Evolutionary conservation across 768 basidiomycete genomes (phyloP).

Genomic region (Leccinum longicurvipes): DNA sequence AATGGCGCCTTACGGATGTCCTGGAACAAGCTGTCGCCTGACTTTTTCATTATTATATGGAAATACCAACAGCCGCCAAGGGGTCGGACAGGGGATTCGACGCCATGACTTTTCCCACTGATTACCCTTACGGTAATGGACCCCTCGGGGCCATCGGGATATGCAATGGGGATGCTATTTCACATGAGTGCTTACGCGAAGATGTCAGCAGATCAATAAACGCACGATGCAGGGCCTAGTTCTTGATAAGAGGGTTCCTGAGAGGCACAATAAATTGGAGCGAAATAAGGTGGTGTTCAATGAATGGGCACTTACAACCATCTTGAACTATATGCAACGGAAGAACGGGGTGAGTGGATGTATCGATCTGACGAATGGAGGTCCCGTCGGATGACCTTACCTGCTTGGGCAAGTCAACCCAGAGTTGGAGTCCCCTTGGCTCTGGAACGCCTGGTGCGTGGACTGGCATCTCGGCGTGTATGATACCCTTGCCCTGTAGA

Average conservation of each 20-base stretch:
- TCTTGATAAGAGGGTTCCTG: slow-evolving; percentile 85
- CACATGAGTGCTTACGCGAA: neutral
- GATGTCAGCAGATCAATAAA: slow-evolving; percentile 8
- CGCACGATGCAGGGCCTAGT: slow-evolving; percentile 58
- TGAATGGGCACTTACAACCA: slow-evolving; percentile 47
- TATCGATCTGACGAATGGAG: neutral
- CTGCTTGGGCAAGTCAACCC: slow-evolving; percentile 78
- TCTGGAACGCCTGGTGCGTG: slow-evolving; percentile 63
- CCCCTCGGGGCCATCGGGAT: slow-evolving; percentile 67
- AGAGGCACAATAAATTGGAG: neutral
- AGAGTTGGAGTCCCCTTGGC: slow-evolving; percentile 83
- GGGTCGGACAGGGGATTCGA: slow-evolving; percentile 84
- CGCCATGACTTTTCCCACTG: slow-evolving; percentile 83
- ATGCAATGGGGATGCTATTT: slow-evolving; percentile 66
- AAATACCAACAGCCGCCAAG: slow-evolving; percentile 95
- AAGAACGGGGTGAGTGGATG: slow-evolving; percentile 24
- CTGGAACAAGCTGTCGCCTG: slow-evolving; percentile 68
- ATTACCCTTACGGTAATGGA: slow-evolving; percentile 76
- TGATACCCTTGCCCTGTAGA: slow-evolving; percentile 60
- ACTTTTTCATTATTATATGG: slow-evolving; percentile 65
- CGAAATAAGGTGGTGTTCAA: neutral
- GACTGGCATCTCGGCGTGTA: slow-evolving; percentile 89
- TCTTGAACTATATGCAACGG: slow-evolving; percentile 58
- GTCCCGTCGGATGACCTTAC: slow-evolving; percentile 29
- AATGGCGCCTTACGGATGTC: slow-evolving; percentile 60